phyloP scores from a whole-genome alignment of 805 yeast genomes.

The Wickerhamiella parazyma region DNA sequence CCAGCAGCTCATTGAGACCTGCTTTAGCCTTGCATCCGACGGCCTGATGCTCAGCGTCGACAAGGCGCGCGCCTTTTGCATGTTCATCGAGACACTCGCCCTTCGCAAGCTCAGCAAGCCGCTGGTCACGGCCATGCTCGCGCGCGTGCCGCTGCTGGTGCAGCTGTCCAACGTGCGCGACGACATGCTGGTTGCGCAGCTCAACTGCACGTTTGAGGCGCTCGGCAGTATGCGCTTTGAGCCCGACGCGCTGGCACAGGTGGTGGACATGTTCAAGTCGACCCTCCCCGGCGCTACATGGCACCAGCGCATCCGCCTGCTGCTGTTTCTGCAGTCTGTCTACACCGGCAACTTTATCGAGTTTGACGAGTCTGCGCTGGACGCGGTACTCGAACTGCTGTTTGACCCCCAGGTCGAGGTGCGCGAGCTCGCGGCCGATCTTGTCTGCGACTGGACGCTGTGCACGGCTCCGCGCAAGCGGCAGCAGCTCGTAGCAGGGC shows the following conservation, averaged over 20 bases:
- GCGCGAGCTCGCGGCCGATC: constrained; percentile 55
- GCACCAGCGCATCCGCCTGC: constrained; percentile 51
- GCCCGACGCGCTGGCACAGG: constrained; percentile 30
- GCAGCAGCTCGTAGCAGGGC: constrained; percentile 27
- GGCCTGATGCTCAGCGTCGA: neutral
- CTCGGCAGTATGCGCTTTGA: constrained; percentile 38
- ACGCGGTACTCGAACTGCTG: constrained; percentile 37
- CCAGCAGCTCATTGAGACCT: neutral
- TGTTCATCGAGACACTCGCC: neutral
- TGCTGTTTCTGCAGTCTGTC: constrained; percentile 58
- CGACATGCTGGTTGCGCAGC: constrained; percentile 38
- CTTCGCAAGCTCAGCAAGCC: neutral
- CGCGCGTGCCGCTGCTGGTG: constrained; percentile 54
- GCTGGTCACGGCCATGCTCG: constrained; percentile 4
- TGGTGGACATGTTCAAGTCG: constrained; percentile 19
- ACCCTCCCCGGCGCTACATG: constrained; percentile 28
- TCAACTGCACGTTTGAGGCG: constrained; percentile 34
- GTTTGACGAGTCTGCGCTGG: constrained; percentile 36
- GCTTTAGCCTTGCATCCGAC: neutral
- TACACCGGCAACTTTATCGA: constrained; percentile 54
- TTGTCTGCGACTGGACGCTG: constrained; percentile 73
- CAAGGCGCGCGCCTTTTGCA: constrained; percentile 5
- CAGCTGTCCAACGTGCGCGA: constrained; percentile 57
- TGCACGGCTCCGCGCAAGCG: constrained; percentile 35
- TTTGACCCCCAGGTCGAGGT: constrained; percentile 59